These are phyloP conservation scores for Fusarium tricinctum DNA, from an alignment of 2,329 filamentous ascomycete genomes.

Conservation along the genomic window DNA sequence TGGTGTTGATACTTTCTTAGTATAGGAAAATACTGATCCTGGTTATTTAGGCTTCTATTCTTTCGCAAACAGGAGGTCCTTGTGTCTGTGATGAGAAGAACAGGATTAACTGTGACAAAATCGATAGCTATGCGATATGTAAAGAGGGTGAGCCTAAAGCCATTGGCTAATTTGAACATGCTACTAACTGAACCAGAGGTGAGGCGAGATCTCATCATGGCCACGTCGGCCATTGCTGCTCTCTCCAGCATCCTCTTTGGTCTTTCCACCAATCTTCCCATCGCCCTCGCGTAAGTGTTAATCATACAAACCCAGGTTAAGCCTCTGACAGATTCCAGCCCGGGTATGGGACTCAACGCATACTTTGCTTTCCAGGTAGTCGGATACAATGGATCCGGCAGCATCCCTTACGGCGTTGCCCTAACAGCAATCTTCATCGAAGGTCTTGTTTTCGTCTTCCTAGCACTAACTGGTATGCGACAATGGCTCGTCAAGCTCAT, in stretches of 20 bases:
- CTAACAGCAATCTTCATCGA: conserved; percentile 86
- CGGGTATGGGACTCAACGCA: conserved; percentile 73
- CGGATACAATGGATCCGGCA: conserved; percentile 78
- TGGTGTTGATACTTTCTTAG: not conserved
- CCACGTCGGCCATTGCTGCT: no score
- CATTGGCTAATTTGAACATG: no score
- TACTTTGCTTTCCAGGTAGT: conserved; percentile 80
- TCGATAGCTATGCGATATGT: conserved; percentile 61
- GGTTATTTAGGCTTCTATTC: conserved; percentile 18
- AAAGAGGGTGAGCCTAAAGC: conserved; percentile 41
- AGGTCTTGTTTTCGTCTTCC: conserved; percentile 80
- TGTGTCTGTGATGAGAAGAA: conserved; percentile 35
- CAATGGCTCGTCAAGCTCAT: conserved; percentile 87
- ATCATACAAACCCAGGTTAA: no score
- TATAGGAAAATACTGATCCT: not conserved
- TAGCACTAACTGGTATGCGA: conserved; percentile 82
- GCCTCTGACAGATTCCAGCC: no score
- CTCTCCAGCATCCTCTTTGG: no score
- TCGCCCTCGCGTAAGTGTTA: no score
- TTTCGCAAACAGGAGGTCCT: conserved; percentile 35
- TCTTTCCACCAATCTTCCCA: no score
- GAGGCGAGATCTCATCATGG: no score
- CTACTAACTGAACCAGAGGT: no score
- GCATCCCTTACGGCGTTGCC: conserved; percentile 78
- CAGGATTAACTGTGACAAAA: conserved; percentile 59